Evolutionary conservation across 345 rosid species (phyloP).

Genomic region (Euclidium syriacum): DNA sequence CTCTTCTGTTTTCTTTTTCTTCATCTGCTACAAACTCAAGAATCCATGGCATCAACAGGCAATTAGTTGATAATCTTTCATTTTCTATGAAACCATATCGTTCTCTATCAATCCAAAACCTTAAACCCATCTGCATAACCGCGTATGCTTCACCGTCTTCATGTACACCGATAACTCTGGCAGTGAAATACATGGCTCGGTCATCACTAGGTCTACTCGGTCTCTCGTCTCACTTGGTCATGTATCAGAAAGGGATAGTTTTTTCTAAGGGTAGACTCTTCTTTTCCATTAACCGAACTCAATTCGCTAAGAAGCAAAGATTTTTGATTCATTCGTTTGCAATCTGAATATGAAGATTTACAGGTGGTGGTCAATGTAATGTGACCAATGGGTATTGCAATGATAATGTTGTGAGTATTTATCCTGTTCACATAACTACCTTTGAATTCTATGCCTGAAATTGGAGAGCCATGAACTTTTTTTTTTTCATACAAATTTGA

Average conservation of each 20-base stretch:
- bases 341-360: slow-evolving; percentile 70
- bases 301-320: background rate
- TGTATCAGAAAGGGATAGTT: slow-evolving; percentile 72
- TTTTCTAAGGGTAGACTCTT: slow-evolving; percentile 85
- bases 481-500: too few species aligned
- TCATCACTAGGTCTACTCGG: slow-evolving; percentile 16
- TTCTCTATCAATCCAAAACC: slow-evolving; percentile 2
- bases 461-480: too few species aligned
- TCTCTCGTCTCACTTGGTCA: slow-evolving; percentile 18
- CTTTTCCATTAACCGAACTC: background rate
- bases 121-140: background rate
- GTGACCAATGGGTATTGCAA: slow-evolving; percentile 80
- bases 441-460: background rate
- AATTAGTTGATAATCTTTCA: background rate
- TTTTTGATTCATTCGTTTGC: background rate
- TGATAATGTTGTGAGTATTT: slow-evolving; percentile 51
- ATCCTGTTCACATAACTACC: background rate
- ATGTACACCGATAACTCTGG: background rate
- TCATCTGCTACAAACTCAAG: too few species aligned
- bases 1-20: background rate
- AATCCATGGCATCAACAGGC: slow-evolving; percentile 5
- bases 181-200: background rate
- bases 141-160: background rate
- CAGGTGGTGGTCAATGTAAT: slow-evolving; percentile 92
- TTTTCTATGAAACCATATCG: background rate